These are phyloP conservation scores for Lepidopterella palustris DNA, from an alignment of 495 filamentous ascomycete species.

Conservation along the genomic window DNA sequence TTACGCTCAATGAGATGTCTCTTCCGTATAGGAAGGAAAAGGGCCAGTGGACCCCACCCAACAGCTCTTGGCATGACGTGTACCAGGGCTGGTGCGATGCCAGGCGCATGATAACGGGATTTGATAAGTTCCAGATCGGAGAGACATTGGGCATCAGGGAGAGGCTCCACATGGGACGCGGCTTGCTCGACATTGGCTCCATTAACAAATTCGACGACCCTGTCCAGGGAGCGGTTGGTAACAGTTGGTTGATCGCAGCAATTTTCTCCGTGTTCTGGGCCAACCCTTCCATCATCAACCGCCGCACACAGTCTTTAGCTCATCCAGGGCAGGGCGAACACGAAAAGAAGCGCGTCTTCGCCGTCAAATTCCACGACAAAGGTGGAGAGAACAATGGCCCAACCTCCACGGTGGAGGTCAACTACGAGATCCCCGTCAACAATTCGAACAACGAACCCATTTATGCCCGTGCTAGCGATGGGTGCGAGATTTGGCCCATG, in stretches of 20 bases:
- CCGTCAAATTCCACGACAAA: slow-evolving; percentile 36
- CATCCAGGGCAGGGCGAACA: background rate
- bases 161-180: background rate
- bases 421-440: slow-evolving; percentile 38
- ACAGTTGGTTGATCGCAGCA: background rate
- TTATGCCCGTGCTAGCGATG: slow-evolving; percentile 36
- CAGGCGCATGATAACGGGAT: background rate
- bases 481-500: slow-evolving; percentile 36
- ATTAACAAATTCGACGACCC: background rate
- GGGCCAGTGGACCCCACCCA: background rate
- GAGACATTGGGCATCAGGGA: background rate
- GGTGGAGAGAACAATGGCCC: slow-evolving; percentile 38
- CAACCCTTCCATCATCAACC: background rate
- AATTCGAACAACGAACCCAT: slow-evolving; percentile 35
- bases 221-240: background rate
- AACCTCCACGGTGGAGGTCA: slow-evolving; percentile 34
- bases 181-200: background rate
- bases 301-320: background rate
- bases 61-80: background rate
- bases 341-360: slow-evolving; percentile 10
- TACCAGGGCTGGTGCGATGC: background rate
- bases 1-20: background rate
- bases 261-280: background rate
- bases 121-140: background rate
- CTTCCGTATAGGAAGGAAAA: background rate